Conservation (phyloP, 2,329 filamentous ascomycete species). For the Colletotrichum scovillei region DNA sequence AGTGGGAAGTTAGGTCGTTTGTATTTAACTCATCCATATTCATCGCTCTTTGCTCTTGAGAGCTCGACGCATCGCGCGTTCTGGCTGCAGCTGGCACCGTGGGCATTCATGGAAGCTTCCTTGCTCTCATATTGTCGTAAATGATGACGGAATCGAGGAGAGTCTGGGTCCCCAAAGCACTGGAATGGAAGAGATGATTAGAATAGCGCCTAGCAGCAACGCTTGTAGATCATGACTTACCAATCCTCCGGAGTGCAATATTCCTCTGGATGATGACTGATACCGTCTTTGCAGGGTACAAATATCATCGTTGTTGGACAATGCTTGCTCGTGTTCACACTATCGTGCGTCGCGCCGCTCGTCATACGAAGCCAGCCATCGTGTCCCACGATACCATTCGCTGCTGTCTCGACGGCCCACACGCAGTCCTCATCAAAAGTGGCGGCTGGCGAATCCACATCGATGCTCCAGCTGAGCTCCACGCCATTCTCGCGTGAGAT, state of each 20-base stretch:
- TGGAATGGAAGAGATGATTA: too few species aligned
- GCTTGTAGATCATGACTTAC: constrained; percentile 4
- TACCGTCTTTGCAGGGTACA: constrained; percentile 71
- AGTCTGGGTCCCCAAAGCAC: constrained; percentile 37
- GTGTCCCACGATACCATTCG: constrained; percentile 65
- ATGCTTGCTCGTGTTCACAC: constrained; percentile 68
- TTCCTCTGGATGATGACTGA: constrained; percentile 73
- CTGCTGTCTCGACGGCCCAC: constrained; percentile 70
- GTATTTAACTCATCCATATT: too few species aligned
- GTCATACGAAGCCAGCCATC: constrained; percentile 49
- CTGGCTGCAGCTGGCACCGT: too few species aligned
- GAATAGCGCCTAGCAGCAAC: too few species aligned
- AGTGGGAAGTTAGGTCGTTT: too few species aligned
- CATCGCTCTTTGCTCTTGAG: too few species aligned
- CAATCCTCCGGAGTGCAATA: constrained; percentile 71
- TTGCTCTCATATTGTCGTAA: too few species aligned
- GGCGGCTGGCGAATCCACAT: constrained; percentile 71
- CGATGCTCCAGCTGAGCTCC: constrained; percentile 68
- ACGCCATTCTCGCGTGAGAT: constrained; percentile 43
- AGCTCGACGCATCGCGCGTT: too few species aligned
- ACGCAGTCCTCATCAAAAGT: constrained; percentile 77
- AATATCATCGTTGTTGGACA: constrained; percentile 78
- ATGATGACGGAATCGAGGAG: constrained; percentile 28
- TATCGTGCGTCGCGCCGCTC: constrained; percentile 59
- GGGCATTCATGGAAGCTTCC: too few species aligned